Evolutionary conservation across 768 basidiomycete species (phyloP).

Genomic region (Rhizopogon vesiculosus): DNA sequence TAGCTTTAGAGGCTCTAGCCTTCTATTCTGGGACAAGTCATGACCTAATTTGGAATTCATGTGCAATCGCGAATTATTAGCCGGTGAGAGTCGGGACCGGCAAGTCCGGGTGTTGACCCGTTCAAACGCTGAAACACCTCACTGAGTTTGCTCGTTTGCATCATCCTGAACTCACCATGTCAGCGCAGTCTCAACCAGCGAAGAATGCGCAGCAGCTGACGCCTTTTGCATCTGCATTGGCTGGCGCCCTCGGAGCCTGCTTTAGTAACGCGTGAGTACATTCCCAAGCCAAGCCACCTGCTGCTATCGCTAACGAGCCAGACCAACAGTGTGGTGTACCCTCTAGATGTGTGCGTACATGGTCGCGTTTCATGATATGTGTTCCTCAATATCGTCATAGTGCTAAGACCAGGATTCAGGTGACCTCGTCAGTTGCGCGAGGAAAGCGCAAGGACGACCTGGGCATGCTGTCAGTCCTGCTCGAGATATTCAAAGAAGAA

Average conservation of each 20-base stretch:
- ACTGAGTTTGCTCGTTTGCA: background rate
- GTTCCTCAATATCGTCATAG: slow-evolving; percentile 34
- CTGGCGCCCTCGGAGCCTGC: slow-evolving; percentile 90
- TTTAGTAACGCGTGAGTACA: slow-evolving; percentile 92
- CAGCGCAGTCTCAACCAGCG: slow-evolving; percentile 39
- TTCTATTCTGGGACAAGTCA: background rate
- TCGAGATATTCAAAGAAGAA: slow-evolving; percentile 72
- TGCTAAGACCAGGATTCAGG: slow-evolving; percentile 94
- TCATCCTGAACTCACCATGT: slow-evolving; percentile 20
- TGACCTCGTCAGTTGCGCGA: slow-evolving; percentile 52
- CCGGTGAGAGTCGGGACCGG: slow-evolving; percentile 4
- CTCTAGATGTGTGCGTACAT: slow-evolving; percentile 80
- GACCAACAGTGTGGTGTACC: slow-evolving; percentile 75
- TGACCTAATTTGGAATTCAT: background rate
- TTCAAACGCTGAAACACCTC: too few relatives aligned
- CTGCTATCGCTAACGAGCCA: slow-evolving; percentile 6
- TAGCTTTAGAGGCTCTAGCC: background rate
- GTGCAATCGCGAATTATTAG: background rate
- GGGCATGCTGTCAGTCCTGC: slow-evolving; percentile 60
- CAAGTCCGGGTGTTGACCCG: background rate
- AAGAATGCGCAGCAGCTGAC: slow-evolving; percentile 67
- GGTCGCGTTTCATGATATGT: background rate
- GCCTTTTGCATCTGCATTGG: slow-evolving; percentile 84
- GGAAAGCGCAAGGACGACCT: slow-evolving; percentile 44
- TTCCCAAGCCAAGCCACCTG: slow-evolving; percentile 12